Evolutionary conservation across 176 grass and related monocot species (phyloP).

Genomic region (Cenchrus americanus): DNA sequence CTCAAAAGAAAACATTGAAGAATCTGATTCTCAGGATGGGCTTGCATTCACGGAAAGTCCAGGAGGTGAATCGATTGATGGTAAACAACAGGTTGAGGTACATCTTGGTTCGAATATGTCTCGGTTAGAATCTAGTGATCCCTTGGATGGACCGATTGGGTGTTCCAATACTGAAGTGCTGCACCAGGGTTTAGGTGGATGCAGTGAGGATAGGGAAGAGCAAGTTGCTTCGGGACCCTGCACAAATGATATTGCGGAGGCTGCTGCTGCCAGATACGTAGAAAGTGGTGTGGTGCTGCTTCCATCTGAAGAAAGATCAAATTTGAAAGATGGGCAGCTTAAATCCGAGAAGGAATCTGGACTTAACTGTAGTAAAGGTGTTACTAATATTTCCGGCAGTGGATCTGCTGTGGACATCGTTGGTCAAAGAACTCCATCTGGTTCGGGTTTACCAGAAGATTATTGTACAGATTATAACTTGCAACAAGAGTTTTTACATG

Average conservation of each 20-base stretch:
- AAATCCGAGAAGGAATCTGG: conserved; percentile 8
- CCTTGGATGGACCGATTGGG: not conserved
- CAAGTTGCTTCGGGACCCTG: conserved; percentile 18
- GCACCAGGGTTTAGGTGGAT: not conserved
- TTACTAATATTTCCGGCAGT: not conserved
- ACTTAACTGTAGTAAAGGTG: conserved; percentile 1
- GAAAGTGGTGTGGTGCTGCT: not conserved
- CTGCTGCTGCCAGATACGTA: not conserved
- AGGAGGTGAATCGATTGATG: conserved; percentile 20
- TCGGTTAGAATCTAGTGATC: not conserved
- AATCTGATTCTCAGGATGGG: not conserved
- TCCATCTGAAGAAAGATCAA: conserved; percentile 5
- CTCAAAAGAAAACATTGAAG: not conserved
- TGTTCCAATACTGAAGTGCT: not conserved
- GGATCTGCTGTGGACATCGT: not conserved
- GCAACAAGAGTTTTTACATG: not conserved
- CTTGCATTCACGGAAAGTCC: not conserved
- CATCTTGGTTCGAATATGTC: not conserved
- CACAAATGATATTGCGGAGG: not conserved
- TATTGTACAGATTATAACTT: not conserved
- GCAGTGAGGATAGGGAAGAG: not conserved
- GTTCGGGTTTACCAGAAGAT: conserved; percentile 18
- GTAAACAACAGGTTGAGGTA: not conserved
- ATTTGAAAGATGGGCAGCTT: conserved; percentile 32
- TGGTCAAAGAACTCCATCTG: not conserved